Evolutionary conservation across 2,329 filamentous ascomycete species (phyloP).

Genomic region (Fusarium bulbicola): DNA sequence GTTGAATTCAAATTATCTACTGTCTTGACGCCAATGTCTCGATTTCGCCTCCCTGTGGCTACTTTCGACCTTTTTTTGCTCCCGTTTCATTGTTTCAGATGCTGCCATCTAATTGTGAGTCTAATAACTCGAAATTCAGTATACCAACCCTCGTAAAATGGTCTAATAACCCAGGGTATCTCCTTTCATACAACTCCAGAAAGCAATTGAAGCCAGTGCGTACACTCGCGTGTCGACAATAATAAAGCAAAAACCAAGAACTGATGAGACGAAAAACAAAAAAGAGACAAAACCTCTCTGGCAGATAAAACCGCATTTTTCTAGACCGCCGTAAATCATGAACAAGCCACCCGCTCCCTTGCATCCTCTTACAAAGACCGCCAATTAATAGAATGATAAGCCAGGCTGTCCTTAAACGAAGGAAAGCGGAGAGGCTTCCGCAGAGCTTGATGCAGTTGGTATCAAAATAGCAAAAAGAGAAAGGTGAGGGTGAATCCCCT

Average conservation of each 20-base stretch:
- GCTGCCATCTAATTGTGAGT: conserved; percentile 27
- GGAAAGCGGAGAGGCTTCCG: background rate
- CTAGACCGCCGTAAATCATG: conserved; percentile 18
- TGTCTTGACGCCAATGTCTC: conserved; percentile 18
- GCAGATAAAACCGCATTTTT: conserved; percentile 27
- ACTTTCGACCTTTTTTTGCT: conserved; percentile 23
- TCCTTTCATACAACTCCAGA: conserved; percentile 7
- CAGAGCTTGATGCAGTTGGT: conserved; percentile 26
- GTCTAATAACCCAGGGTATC: conserved; percentile 37
- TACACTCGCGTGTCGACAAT: background rate
- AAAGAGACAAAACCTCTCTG: conserved; percentile 16
- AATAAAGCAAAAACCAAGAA: conserved; percentile 8
- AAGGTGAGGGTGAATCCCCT: conserved; percentile 24
- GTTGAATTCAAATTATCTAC: conserved; percentile 22
- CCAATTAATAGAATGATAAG: conserved; percentile 31
- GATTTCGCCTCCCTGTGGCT: conserved; percentile 22
- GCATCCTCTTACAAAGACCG: conserved; percentile 21
- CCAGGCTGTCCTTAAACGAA: conserved; percentile 24
- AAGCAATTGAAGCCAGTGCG: background rate
- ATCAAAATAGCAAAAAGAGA: conserved; percentile 28
- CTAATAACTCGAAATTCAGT: conserved; percentile 30
- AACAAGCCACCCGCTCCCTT: conserved; percentile 34
- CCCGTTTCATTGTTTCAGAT: conserved; percentile 12
- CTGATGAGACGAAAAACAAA: conserved; percentile 19
- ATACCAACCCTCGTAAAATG: conserved; percentile 24